Percentiles rank a stretch among this genome's conserved stretches.
These are phyloP conservation scores for Phytophthora multivora DNA, from an alignment of 352 stramenopile species.

Conservation along the genomic window DNA sequence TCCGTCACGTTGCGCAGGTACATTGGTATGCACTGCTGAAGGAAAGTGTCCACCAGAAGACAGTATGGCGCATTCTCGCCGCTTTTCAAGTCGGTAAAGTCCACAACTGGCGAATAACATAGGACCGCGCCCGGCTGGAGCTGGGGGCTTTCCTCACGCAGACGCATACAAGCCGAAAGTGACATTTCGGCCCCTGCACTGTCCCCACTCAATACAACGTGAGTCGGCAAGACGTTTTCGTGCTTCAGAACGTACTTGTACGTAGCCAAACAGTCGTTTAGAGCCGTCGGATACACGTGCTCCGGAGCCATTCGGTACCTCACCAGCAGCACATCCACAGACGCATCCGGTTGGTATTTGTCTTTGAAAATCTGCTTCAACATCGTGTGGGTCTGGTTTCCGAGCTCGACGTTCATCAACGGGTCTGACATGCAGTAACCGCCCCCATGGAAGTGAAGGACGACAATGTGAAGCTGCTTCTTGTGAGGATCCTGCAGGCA, in stretches of 20 bases:
- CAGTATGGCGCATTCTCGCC: slow-evolving; percentile 23
- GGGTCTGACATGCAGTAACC: slow-evolving; percentile 10
- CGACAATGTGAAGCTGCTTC: slow-evolving; percentile 11
- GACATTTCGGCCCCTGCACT: slow-evolving; percentile 16
- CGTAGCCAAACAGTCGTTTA: slow-evolving; percentile 18
- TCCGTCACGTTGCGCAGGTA: slow-evolving; percentile 16
- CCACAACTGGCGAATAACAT: slow-evolving; percentile 21
- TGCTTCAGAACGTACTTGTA: slow-evolving; percentile 20
- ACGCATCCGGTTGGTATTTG: slow-evolving; percentile 15
- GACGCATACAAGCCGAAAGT: slow-evolving; percentile 15
- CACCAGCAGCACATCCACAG: slow-evolving; percentile 15
- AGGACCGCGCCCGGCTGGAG: slow-evolving; percentile 6
- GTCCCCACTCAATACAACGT: slow-evolving; percentile 21
- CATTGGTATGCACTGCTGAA: slow-evolving; percentile 13
- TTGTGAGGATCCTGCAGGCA: slow-evolving; percentile 11
- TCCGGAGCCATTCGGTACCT: slow-evolving; percentile 21
- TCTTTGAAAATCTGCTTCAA: slow-evolving; percentile 19
- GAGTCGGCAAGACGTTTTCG: slow-evolving; percentile 6
- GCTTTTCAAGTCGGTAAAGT: slow-evolving; percentile 4
- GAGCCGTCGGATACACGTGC: slow-evolving; percentile 14
- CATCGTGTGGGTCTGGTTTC: slow-evolving; percentile 18
- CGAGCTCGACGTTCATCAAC: slow-evolving; percentile 10
- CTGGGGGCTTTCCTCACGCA: slow-evolving; percentile 8
- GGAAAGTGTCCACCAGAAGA: slow-evolving; percentile 21
- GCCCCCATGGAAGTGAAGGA: slow-evolving; percentile 15